These are phyloP conservation scores for Skeletonema potamos DNA, from an alignment of 108 stramenopile genomes.

Conservation along the genomic window DNA sequence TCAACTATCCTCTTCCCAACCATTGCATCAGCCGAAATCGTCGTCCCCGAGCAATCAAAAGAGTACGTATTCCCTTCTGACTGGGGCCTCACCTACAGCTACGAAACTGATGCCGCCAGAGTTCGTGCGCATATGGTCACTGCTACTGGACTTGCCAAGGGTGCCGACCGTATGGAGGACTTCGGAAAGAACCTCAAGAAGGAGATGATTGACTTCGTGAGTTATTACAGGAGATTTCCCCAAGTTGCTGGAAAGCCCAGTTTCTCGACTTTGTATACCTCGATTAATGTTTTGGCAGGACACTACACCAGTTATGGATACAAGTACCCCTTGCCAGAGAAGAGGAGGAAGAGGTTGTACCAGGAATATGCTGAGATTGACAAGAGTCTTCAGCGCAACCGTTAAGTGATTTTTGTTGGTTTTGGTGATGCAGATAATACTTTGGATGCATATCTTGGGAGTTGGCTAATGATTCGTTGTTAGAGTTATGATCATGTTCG, in stretches of 20 bases:
- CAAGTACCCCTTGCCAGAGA: conserved; percentile 98
- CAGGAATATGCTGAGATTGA: conserved; percentile 96
- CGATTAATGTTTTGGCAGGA: conserved; percentile 95
- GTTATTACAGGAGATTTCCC: conserved; percentile 88
- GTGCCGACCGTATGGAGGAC: conserved; percentile 87
- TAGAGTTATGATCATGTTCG: neutral
- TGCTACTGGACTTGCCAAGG: conserved; percentile 88
- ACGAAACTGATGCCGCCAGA: conserved; percentile 89
- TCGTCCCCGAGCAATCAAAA: conserved; percentile 74
- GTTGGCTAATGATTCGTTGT: neutral
- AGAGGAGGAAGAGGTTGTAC: conserved; percentile 96
- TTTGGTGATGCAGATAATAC: neutral
- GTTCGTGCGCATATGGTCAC: conserved; percentile 92
- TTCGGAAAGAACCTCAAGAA: conserved; percentile 94
- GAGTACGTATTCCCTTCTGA: conserved; percentile 75
- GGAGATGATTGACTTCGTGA: conserved; percentile 97
- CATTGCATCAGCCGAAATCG: conserved; percentile 64
- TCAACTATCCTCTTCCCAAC: conserved; percentile 46
- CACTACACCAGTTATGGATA: conserved; percentile 97
- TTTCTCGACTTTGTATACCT: conserved; percentile 94
- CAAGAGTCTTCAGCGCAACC: conserved; percentile 84
- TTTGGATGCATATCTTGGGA: neutral
- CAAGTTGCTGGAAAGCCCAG: conserved; percentile 93
- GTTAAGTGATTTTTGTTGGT: conserved; percentile 51
- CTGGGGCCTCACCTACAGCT: conserved; percentile 90